Evolutionary conservation across 116 monocot species (phyloP), one percentile per base, ranked within the genome.

Genomic region (Cymodocea nodosa): DNA sequence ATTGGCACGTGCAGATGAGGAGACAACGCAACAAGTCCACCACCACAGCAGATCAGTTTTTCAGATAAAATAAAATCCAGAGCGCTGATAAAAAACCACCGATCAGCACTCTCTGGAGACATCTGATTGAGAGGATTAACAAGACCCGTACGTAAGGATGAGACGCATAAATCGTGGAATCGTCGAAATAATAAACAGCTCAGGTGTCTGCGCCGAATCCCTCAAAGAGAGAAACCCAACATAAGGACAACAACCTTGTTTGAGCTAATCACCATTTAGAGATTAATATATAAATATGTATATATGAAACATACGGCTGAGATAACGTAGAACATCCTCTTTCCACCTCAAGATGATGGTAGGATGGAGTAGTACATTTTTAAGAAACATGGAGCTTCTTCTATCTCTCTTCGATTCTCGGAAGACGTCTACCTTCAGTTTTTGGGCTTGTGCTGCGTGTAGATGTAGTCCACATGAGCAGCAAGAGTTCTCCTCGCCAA

Each of bases 381-480:
- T 20, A 54, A 17, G 20, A 54, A 20, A 18, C 15, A 54, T 54
- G 4, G 54, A 54, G 20, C 6, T 54, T 17, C n/a, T 15, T n/a
- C 54, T 44, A 0, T 54, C 18, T 4, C 18, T 54, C 19, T 16
- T 16, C 5, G 3, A 15, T n/a, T 18, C 20, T 20, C 17, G 30
- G 30, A 1, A 30, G 30, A 30, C 30, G 30, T 18, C 4, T 54
- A 1, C 15, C 7, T 54, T 54, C 17, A 54, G 17, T 20, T 18
- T 6, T 54, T 54, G 54, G 17, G 54, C 54, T 54, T 54, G 18
- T 54, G 56, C 49, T 76, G 58, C 3, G 81, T 77, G 65, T 81
- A 81, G 70, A 81, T 81, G 67, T 81, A 81, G 62, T 81, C 81
- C 1, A 40, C 51, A 24, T 77, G 77, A 50, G 76, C 81, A 3